These are phyloP conservation scores for Prunus campanulata DNA, from an alignment of 306 rosid species.

Conservation along the genomic window DNA sequence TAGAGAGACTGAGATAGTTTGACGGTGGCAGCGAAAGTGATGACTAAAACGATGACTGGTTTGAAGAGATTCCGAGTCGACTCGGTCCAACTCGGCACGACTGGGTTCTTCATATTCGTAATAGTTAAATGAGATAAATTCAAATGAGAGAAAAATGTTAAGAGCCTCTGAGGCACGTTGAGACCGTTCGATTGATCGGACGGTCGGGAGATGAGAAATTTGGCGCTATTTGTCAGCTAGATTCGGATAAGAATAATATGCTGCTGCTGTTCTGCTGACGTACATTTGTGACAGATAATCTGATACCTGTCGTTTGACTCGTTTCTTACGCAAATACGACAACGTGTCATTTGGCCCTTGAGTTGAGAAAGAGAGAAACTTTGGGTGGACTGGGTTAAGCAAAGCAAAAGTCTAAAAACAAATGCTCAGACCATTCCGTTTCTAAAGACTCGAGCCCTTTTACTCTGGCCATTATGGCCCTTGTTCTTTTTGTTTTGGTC, in stretches of 20 bases:
- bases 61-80: conserved; percentile 25
- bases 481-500: no score
- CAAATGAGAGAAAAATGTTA: neutral
- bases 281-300: neutral
- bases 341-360: neutral
- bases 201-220: neutral
- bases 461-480: no score
- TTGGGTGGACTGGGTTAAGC: neutral
- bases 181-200: neutral
- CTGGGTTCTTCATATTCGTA: neutral
- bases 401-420: no score
- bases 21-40: conserved; percentile 18
- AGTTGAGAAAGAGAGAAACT: no score
- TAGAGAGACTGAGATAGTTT: conserved; percentile 16
- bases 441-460: no score
- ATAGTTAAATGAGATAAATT: neutral
- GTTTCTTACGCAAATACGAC: neutral
- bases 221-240: neutral
- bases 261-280: neutral
- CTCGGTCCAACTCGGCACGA: conserved; percentile 11
- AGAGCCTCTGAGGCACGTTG: neutral
- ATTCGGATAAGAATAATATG: neutral
- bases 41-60: conserved; percentile 3
- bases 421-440: no score
- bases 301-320: neutral